Evolutionary conservation across 1,284 basidiomycete genomes (phyloP).

Genomic region (Ustilago curta): DNA sequence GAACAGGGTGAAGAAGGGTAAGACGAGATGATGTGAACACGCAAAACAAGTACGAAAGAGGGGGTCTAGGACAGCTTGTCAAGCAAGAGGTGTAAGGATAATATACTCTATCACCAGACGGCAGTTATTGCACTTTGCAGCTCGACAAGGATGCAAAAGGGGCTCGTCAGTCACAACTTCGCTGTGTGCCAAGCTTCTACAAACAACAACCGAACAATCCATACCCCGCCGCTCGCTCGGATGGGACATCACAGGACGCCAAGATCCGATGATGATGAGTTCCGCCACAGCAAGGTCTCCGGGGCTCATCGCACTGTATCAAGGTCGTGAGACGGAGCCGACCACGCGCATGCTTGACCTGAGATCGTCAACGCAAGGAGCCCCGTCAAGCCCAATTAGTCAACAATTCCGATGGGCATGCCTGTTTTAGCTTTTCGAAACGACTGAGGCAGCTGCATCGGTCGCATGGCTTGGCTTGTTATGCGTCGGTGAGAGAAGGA

Average conservation of each 20-base stretch:
- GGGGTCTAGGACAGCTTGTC: no score
- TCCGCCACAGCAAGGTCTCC: background rate
- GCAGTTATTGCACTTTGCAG: background rate
- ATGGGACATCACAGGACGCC: constrained; percentile 12
- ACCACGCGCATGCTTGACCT: constrained; percentile 31
- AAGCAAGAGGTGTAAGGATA: constrained; percentile 3
- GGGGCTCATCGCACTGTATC: background rate
- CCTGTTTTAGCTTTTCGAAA: background rate
- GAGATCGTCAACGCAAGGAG: constrained; percentile 15
- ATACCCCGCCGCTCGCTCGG: constrained; percentile 6
- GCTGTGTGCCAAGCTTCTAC: constrained; percentile 25
- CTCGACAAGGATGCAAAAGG: background rate
- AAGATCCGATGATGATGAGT: constrained; percentile 24
- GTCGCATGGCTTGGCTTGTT: constrained; percentile 8
- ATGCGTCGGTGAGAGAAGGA: background rate
- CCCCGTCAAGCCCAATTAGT: background rate
- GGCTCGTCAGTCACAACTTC: constrained; percentile 6
- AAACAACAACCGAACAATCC: background rate
- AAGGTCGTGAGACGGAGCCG: background rate
- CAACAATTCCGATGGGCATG: background rate
- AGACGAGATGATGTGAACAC: background rate
- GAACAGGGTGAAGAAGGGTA: background rate
- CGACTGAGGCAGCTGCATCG: background rate
- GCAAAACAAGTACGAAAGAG: background rate
- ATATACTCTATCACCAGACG: constrained; percentile 15